phyloP scores from a whole-genome alignment of 179 eudicot species.

The Vitellaria paradoxa region DNA sequence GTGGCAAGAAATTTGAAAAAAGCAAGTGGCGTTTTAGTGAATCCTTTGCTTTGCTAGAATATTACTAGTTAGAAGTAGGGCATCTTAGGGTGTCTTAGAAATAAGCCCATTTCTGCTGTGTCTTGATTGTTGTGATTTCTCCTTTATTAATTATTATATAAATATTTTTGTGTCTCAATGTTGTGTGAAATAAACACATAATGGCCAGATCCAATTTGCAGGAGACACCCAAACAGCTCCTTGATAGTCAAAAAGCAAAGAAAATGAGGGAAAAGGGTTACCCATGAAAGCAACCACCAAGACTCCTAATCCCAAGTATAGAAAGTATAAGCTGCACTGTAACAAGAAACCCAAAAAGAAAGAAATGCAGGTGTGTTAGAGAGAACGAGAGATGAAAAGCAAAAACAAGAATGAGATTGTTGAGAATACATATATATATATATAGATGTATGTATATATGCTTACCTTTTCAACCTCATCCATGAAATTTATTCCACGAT shows the following conservation, averaged over 20 bases:
- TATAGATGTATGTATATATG: neutral
- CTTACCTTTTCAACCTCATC: slow-evolving; percentile 68
- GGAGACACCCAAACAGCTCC: neutral
- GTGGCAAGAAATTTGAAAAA: too few species aligned
- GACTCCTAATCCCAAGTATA: slow-evolving; percentile 79
- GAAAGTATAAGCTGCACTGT: slow-evolving; percentile 89
- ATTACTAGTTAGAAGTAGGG: neutral
- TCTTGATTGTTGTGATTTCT: slow-evolving; percentile 7
- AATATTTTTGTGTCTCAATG: neutral
- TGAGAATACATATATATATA: too few species aligned
- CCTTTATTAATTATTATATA: neutral
- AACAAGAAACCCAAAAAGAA: slow-evolving; percentile 1
- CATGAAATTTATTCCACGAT: slow-evolving; percentile 54
- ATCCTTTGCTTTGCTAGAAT: too few species aligned
- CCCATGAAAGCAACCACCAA: slow-evolving; percentile 87
- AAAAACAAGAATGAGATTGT: neutral
- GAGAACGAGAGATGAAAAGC: neutral
- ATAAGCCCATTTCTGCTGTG: neutral
- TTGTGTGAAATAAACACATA: neutral
- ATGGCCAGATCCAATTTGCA: neutral
- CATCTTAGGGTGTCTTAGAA: neutral
- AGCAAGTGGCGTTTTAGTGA: too few species aligned
- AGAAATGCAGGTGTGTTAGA: neutral
- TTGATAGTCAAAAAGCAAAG: neutral
- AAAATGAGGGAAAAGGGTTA: slow-evolving; percentile 23